phyloP scores from a whole-genome alignment of 805 yeast genomes.

The Kazachstania bromeliacearum region DNA sequence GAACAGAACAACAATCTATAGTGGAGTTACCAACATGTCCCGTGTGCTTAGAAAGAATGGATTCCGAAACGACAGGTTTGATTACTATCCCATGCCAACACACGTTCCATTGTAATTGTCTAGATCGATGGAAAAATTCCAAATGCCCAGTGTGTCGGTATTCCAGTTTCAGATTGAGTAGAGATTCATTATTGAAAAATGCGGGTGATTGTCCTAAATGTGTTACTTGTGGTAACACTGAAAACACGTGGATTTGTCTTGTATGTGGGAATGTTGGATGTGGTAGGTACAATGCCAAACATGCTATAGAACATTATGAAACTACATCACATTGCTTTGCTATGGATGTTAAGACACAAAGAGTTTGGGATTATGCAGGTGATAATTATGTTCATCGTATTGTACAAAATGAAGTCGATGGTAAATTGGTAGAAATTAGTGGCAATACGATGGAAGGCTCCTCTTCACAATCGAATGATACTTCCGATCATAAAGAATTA shows the following conservation, averaged over 20 bases:
- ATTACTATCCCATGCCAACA: conserved; percentile 88
- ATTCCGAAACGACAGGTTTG: conserved; percentile 67
- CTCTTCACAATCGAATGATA: background rate
- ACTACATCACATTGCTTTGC: conserved; percentile 80
- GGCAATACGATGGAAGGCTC: background rate
- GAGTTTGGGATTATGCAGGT: conserved; percentile 93
- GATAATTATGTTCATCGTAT: conserved; percentile 84
- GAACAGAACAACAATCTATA: too few species aligned
- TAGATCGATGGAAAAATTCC: conserved; percentile 83
- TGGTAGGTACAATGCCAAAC: conserved; percentile 77
- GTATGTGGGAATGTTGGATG: conserved; percentile 91
- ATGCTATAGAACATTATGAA: conserved; percentile 75
- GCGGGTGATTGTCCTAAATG: conserved; percentile 33
- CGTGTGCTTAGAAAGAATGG: conserved; percentile 84
- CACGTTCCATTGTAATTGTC: conserved; percentile 82
- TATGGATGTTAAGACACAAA: conserved; percentile 73
- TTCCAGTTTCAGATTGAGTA: conserved; percentile 36
- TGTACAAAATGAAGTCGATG: conserved; percentile 77
- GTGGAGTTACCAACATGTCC: conserved; percentile 86
- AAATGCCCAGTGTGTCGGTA: conserved; percentile 87
- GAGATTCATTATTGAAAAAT: conserved; percentile 22
- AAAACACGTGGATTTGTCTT: conserved; percentile 79
- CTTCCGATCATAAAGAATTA: conserved; percentile 9
- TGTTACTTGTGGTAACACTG: conserved; percentile 44
- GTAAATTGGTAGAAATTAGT: conserved; percentile 75